These are phyloP conservation scores for Fulvia fulva DNA, from an alignment of 2,329 filamentous ascomycete genomes.

Conservation along the genomic window DNA sequence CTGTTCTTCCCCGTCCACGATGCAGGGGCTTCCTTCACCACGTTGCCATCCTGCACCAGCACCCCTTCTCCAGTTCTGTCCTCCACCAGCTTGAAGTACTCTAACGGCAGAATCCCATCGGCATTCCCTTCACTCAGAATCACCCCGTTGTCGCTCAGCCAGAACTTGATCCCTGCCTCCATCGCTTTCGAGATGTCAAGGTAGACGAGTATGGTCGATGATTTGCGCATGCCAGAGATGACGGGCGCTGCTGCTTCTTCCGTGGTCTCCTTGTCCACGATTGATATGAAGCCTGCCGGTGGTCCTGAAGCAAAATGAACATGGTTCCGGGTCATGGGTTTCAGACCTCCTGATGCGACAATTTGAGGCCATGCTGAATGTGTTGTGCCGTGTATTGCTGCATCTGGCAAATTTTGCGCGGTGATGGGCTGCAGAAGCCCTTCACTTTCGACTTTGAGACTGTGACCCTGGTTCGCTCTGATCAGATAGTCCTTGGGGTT, in stretches of 20 bases:
- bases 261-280: constrained; percentile 21
- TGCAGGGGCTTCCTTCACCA: constrained; percentile 63
- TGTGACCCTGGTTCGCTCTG: constrained; percentile 93
- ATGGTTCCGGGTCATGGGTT: constrained; percentile 78
- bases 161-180: constrained; percentile 68
- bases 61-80: constrained; percentile 58
- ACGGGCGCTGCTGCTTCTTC: constrained; percentile 47
- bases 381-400: constrained; percentile 83
- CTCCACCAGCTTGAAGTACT: constrained; percentile 69
- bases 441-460: constrained; percentile 69
- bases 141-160: constrained; percentile 46
- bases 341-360: constrained; percentile 69
- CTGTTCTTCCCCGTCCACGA: constrained; percentile 42
- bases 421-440: constrained; percentile 67
- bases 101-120: constrained; percentile 59
- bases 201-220: constrained; percentile 65
- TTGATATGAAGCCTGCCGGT: constrained; percentile 47
- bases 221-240: constrained; percentile 46
- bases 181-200: constrained; percentile 73
- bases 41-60: constrained; percentile 67
- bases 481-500: constrained; percentile 73
- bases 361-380: constrained; percentile 76
- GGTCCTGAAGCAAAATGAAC: constrained; percentile 83
- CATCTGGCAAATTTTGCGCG: constrained; percentile 26
- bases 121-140: constrained; percentile 48